Conservation (phyloP, 139 green algal species). For the Micromonas commoda region DNA sequence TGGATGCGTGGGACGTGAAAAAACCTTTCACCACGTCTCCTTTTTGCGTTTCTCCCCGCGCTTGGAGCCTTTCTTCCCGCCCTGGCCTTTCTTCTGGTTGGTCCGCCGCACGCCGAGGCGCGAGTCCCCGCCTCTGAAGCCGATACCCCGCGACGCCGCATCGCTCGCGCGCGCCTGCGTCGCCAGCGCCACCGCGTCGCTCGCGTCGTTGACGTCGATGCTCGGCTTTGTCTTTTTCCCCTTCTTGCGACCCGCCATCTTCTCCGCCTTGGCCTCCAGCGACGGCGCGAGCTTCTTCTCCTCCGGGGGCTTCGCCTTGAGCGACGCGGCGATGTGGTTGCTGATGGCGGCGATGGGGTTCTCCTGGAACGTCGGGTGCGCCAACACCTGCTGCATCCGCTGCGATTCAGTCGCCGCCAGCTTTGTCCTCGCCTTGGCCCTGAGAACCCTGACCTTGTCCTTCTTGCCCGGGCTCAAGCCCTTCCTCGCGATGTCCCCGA, state of each 20-base stretch:
- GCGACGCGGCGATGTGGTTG: slow-evolving; percentile 6
- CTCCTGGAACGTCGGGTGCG: slow-evolving; percentile 5
- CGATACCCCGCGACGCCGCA: neutral
- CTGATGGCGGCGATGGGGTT: slow-evolving; percentile 12
- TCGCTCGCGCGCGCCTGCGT: neutral
- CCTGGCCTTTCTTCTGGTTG: neutral
- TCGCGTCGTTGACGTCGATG: too few species aligned
- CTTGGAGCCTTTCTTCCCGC: neutral
- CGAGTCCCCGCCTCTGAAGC: neutral
- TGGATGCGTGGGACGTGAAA: too few species aligned
- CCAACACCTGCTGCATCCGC: slow-evolving; percentile 9
- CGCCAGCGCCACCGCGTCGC: too few species aligned
- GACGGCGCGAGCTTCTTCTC: neutral
- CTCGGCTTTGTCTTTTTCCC: too few species aligned
- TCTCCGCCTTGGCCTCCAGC: too few species aligned
- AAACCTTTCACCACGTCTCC: neutral
- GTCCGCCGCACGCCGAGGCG: neutral
- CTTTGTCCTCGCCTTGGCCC: neutral
- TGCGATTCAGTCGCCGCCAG: neutral
- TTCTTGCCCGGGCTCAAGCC: neutral
- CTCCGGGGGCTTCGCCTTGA: neutral
- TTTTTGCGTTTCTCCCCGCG: neutral
- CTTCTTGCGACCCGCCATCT: too few species aligned
- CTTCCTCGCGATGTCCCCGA: neutral
- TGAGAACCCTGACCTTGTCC: neutral